Conservation (phyloP, 2,329 filamentous ascomycete genomes). For the Pezicula radicicola region DNA sequence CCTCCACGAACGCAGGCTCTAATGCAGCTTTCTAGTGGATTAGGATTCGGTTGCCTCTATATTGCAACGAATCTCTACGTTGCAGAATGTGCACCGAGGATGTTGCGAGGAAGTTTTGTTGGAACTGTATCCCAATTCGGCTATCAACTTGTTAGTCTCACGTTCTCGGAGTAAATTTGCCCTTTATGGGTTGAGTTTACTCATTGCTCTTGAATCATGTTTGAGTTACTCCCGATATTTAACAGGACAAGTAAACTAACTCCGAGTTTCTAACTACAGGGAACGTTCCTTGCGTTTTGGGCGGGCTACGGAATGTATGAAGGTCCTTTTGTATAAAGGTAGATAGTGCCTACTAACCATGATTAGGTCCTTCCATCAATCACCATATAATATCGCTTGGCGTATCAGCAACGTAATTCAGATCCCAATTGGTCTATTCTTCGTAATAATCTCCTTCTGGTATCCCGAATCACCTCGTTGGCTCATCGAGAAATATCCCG, state of each 20-base stretch:
- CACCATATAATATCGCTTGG: conserved; percentile 40
- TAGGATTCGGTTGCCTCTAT: conserved; percentile 39
- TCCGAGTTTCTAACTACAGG: conserved; percentile 6
- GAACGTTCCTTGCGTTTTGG: conserved; percentile 42
- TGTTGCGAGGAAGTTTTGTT: conserved; percentile 37
- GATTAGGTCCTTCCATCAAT: conserved; percentile 30
- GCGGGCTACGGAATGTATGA: conserved; percentile 36
- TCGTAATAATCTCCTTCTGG: conserved; percentile 34
- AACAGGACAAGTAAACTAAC: too few species aligned
- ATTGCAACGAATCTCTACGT: conserved; percentile 40
- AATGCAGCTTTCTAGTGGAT: conserved; percentile 23
- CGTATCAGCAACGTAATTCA: conserved; percentile 38
- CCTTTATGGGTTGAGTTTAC: too few species aligned
- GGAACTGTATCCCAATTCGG: conserved; percentile 38
- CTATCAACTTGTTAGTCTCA: conserved; percentile 30
- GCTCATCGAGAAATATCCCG: conserved; percentile 33
- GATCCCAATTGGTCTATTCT: conserved; percentile 35
- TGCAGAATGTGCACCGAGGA: conserved; percentile 37
- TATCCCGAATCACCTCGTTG: conserved; percentile 34
- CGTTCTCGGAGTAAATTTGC: too few species aligned
- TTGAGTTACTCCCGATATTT: too few species aligned
- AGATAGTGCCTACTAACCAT: neutral
- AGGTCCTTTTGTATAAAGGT: neutral
- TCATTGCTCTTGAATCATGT: too few species aligned
- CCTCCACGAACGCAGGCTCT: neutral